Evolutionary conservation across 176 grass and related monocot species (phyloP), one percentile per base, ranked within the genome.

Genomic region (Rhynchospora breviuscula): DNA sequence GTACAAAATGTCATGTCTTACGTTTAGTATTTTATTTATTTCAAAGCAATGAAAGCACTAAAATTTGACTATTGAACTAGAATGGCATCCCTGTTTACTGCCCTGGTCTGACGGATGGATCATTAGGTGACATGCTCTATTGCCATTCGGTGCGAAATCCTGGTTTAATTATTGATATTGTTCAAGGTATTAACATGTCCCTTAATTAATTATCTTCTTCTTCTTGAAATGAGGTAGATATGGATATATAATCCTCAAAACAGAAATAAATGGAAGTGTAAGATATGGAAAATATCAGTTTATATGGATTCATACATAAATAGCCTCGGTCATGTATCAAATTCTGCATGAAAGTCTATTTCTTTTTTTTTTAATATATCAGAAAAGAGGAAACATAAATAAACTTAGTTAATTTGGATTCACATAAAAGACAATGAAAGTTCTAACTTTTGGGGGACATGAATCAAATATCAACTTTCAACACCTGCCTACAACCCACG

Each of bases 151-250:
- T 98, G 51, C 87, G 81, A 49, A 95, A 86, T 77, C 95, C 91
- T 87, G 95, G 95, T 84, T 87, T 98, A 86, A 68, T 95, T 79
- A 90, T 98, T 85, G 95, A 98, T 70, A 98, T 98, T 73, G 95
- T 98, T 68, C 91, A 93, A 91, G 92, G 95, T 91, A 95, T 15
- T 63, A 72, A 82, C 23, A 15, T 8, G 22, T 23, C 49, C 22
- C 1, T 77, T 9, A 62, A 62, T 22, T 77, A 5, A 77, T 13
- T 6, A 77, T 53, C 23, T 77, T 77, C 15, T 77, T 26, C 12
- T 56, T 26, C 46, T 77, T 6, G 12, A 31, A 54, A 56, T 77
- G 22, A 5, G 21, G 23, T 56, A 56, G 13, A 29, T 53, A 77
- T 49, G 44, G 17, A 59, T n/a, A 59, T 73, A 12, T 6, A 51